phyloP scores from a whole-genome alignment of 768 basidiomycete species.

The Hebeloma cylindrosporum region DNA sequence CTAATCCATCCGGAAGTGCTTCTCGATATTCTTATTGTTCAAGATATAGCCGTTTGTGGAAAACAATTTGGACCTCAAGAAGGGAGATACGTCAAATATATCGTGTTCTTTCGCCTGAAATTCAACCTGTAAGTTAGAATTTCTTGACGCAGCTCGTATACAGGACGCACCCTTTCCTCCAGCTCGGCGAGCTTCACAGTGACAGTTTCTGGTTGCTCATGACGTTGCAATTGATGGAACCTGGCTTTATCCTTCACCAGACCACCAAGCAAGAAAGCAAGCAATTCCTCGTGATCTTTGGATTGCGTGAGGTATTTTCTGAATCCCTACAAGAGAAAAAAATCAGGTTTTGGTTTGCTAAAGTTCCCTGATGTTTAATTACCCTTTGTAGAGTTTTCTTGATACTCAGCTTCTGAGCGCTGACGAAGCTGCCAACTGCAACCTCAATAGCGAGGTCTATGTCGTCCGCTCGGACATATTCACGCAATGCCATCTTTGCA shows the following conservation, averaged over 20 bases:
- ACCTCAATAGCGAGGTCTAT: conserved; percentile 97
- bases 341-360: conserved; percentile 3
- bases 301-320: conserved; percentile 96
- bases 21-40: conserved; percentile 66
- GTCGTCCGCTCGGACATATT: conserved; percentile 94
- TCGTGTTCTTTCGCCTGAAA: conserved; percentile 92
- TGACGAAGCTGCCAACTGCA: conserved; percentile 92
- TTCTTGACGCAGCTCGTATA: not conserved
- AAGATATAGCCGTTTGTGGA: conserved; percentile 85
- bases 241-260: conserved; percentile 92
- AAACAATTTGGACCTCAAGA: conserved; percentile 85
- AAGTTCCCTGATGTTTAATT: conserved; percentile 26
- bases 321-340: conserved; percentile 66
- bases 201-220: conserved; percentile 76
- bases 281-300: conserved; percentile 92
- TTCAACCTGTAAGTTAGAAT: conserved; percentile 5
- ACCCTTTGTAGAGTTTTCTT: conserved; percentile 97
- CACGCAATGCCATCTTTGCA: conserved; percentile 96
- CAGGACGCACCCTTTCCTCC: conserved; percentile 72
- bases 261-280: conserved; percentile 92
- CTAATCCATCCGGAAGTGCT: conserved; percentile 58
- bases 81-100: conserved; percentile 86
- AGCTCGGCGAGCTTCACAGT: conserved; percentile 78
- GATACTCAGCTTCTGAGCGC: conserved; percentile 96
- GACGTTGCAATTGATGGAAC: conserved; percentile 73